phyloP scores from a whole-genome alignment of 805 yeast species.

The Saturnispora ahearnii region DNA sequence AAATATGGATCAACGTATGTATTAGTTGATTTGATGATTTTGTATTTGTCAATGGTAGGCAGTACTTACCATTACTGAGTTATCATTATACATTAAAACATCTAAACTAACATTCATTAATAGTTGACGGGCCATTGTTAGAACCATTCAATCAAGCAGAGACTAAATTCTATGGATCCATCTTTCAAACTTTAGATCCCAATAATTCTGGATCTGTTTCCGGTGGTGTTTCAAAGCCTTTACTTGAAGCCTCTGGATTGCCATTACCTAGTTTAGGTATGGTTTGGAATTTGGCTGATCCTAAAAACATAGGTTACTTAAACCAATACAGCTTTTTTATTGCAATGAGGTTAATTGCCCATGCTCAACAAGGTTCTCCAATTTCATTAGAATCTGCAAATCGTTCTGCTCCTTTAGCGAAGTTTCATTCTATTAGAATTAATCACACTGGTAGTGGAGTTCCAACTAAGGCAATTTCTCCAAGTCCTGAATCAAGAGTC shows the following conservation, averaged over 20 bases:
- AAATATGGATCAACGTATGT: conserved; percentile 9
- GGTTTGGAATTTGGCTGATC: conserved; percentile 92
- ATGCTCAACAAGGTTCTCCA: conserved; percentile 65
- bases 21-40: neutral
- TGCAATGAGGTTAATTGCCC: conserved; percentile 85
- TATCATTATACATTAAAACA: too few relatives aligned
- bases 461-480: conserved; percentile 2
- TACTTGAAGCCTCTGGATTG: conserved; percentile 79
- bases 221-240: conserved; percentile 75
- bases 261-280: conserved; percentile 74
- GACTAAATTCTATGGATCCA: conserved; percentile 57
- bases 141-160: conserved; percentile 62
- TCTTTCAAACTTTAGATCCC: conserved; percentile 72
- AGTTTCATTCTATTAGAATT: conserved; percentile 34
- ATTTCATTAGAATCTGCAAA: conserved; percentile 43
- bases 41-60: neutral
- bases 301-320: conserved; percentile 76
- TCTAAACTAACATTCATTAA: conserved; percentile 1
- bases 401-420: conserved; percentile 56
- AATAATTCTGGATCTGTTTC: conserved; percentile 75
- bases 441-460: conserved; percentile 30
- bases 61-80: neutral
- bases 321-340: conserved; percentile 72
- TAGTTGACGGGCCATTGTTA: conserved; percentile 15
- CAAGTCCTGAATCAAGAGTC: conserved; percentile 24